Evolutionary conservation across 257 asterid species (phyloP).

Genomic region (Solanum chaucha): DNA sequence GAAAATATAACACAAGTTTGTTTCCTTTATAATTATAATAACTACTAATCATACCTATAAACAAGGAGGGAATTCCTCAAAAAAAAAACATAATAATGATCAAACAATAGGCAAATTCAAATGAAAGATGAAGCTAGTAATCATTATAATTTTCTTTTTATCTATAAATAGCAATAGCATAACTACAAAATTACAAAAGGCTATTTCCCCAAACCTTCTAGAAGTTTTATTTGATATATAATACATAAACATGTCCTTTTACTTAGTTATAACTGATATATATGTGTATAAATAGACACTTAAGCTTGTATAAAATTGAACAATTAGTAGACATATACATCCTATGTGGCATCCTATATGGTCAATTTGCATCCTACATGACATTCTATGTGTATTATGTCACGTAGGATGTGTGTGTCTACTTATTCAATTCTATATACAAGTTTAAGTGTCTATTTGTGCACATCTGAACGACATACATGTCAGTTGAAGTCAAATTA

Average conservation of each 20-base stretch:
- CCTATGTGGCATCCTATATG: not conserved
- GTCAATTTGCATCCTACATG: not conserved
- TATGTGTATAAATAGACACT: too few species aligned
- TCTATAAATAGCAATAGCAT: not conserved
- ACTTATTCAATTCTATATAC: too few species aligned
- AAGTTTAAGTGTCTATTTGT: too few species aligned
- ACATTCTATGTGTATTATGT: not conserved
- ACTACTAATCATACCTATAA: slow-evolving; percentile 4
- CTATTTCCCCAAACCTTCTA: not conserved
- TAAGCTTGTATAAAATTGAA: too few species aligned
- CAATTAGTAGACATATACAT: too few species aligned
- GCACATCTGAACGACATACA: too few species aligned
- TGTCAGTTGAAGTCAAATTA: too few species aligned
- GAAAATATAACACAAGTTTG: not conserved
- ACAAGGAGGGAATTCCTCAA: slow-evolving; percentile 4
- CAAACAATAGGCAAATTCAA: slow-evolving; percentile 15
- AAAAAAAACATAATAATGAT: slow-evolving; percentile 15
- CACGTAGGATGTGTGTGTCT: not conserved
- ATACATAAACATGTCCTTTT: not conserved
- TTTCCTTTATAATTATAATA: not conserved
- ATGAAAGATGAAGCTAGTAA: slow-evolving; percentile 18
- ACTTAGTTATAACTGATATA: not conserved
- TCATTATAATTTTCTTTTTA: not conserved
- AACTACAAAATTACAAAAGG: not conserved
- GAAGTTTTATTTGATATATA: not conserved